A percentile compares a stretch with the other conserved stretches of the same genome.
Evolutionary conservation across 805 yeast species (phyloP).

Genomic region (Lachancea mirantina): DNA sequence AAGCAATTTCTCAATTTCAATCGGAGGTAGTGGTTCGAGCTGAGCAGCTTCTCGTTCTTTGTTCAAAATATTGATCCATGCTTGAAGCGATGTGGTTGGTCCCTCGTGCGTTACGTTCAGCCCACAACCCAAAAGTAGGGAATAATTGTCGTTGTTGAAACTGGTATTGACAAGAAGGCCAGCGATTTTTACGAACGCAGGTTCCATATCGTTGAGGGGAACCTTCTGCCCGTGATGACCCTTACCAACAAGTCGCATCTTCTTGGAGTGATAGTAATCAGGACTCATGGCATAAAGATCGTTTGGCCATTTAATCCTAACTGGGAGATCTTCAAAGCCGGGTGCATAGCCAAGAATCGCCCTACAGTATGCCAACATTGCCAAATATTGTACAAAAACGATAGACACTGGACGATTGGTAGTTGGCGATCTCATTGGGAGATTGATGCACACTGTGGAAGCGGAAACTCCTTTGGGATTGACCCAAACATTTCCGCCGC

Average conservation of each 20-base stretch:
- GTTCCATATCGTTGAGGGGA: conserved; percentile 47
- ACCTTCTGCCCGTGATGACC: conserved; percentile 28
- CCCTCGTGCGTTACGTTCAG: conserved; percentile 76
- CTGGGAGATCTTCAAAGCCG: conserved; percentile 70
- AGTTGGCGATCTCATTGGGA: conserved; percentile 39
- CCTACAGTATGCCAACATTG: conserved; percentile 75
- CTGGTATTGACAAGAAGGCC: conserved; percentile 83
- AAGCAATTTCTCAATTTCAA: conserved; percentile 34
- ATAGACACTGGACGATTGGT: conserved; percentile 47
- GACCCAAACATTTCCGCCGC: conserved; percentile 94
- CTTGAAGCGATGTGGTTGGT: conserved; percentile 85
- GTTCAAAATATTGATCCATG: conserved; percentile 59
- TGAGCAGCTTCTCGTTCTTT: conserved; percentile 39
- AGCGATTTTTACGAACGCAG: conserved; percentile 66
- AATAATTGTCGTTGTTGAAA: conserved; percentile 50
- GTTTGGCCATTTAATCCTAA: conserved; percentile 93
- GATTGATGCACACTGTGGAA: conserved; percentile 58
- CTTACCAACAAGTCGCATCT: conserved; percentile 18
- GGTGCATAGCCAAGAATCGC: conserved; percentile 54
- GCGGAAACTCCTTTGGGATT: conserved; percentile 92
- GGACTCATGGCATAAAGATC: conserved; percentile 77
- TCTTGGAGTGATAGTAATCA: conserved; percentile 37
- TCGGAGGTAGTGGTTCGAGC: conserved; percentile 38
- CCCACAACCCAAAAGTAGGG: conserved; percentile 80
- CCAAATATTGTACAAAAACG: conserved; percentile 80